Evolutionary conservation across 2,329 filamentous ascomycete genomes (phyloP), one percentile per base, ranked within the genome.

Genomic region (Rhytidhysteron rufulum): DNA sequence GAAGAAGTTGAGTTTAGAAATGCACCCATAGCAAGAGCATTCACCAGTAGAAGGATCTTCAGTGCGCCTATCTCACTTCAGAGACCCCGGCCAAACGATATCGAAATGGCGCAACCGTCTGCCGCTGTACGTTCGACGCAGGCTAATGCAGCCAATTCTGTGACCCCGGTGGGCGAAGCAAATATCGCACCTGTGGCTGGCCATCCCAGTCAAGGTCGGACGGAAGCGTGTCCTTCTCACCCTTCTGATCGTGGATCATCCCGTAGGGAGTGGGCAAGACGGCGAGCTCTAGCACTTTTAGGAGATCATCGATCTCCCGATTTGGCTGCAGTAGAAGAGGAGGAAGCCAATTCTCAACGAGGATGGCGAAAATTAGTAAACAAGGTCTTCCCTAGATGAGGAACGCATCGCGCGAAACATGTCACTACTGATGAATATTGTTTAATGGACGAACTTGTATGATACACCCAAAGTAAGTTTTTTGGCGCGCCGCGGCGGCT

Each of bases 251-350:
- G 35, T 35, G 31, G 47, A 21, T 31, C 47, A 4, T 42, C 49
- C 0, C 55, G 57, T 4, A 58, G 68, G 38, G 69, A 73, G 42
- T 72, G 70, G 69, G 68, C 69, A 4, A 61, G 69, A 4, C 65
- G 69, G 43, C 57, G 71, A 33, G 70, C 70, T 8, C 44, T 71
- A n/a, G 54, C 62, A 8, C 60, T 74, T 51, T 57, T 72, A 4
- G 69, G 69, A n/a, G 51, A 51, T 31, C 45, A 49, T 2, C 44
- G 52, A 9, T 47, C 43, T 10, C 54, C 58, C 13, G 40, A 37
- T 15, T 13, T 30, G 17, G 27, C 37, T 2, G 38, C 44, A 10
- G 47, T 43, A 21, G 50, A 50, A 9, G 53, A 51, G 22, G 58
- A 60, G 10, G 51, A 62, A 25, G 50, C 54, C 19, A 41, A 45